Evolutionary conservation across 306 rosid species (phyloP).

Genomic region (Begonia peltatifolia): DNA sequence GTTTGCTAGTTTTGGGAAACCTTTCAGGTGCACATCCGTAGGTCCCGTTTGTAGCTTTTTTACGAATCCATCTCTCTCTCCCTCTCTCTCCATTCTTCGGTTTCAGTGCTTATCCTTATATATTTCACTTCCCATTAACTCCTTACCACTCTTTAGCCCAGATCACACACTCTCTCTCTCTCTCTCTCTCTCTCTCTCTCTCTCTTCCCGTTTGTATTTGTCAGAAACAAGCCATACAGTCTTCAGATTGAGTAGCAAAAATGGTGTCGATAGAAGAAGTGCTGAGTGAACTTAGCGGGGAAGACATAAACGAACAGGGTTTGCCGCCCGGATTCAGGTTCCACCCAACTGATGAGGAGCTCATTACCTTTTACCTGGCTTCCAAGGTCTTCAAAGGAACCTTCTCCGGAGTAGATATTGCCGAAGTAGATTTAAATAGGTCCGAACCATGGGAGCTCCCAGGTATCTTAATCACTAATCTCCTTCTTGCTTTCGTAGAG

Average conservation of each 20-base stretch:
- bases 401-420: constrained; percentile 31
- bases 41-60: constrained; percentile 8
- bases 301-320: constrained; percentile 39
- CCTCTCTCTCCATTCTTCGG: constrained; percentile 3
- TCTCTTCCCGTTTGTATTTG: background rate
- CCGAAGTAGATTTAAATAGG: constrained; percentile 60
- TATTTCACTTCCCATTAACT: background rate
- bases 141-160: background rate
- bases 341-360: constrained; percentile 83
- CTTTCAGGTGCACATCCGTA: constrained; percentile 1
- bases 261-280: constrained; percentile 47
- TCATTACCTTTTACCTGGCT: constrained; percentile 49
- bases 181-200: background rate
- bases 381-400: constrained; percentile 36
- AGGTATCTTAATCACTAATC: constrained; percentile 16
- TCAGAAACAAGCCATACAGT: background rate
- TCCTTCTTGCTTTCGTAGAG: background rate
- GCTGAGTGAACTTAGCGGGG: constrained; percentile 31
- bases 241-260: constrained; percentile 1
- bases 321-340: constrained; percentile 77
- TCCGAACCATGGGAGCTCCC: constrained; percentile 89
- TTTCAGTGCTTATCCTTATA: constrained; percentile 22
- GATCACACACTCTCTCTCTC: background rate
- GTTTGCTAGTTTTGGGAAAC: constrained; percentile 5
- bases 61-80: constrained; percentile 3